Evolutionary conservation across 805 yeast species (phyloP).

Genomic region (Debaryomyces hansenii): DNA sequence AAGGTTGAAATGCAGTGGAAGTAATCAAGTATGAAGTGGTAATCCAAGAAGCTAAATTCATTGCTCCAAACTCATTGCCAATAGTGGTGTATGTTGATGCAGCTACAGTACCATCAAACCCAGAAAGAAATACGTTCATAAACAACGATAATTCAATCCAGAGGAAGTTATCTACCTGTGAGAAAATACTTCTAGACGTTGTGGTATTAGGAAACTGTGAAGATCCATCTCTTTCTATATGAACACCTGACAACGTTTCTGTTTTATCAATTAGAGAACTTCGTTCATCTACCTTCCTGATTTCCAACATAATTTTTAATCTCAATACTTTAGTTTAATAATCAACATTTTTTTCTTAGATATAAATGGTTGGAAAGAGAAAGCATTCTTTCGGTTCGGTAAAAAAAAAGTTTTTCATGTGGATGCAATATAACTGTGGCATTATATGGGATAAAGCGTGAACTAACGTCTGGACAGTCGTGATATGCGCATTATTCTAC

Average conservation of each 20-base stretch:
- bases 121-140: constrained; percentile 43
- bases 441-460: too few relatives aligned
- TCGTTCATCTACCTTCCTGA: background rate
- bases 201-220: background rate
- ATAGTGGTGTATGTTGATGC: constrained; percentile 49
- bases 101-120: constrained; percentile 50
- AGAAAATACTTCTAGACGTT: constrained; percentile 35
- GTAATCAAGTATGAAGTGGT: constrained; percentile 43
- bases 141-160: constrained; percentile 32
- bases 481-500: too few relatives aligned
- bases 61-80: constrained; percentile 40
- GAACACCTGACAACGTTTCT: background rate
- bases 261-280: background rate
- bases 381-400: too few relatives aligned
- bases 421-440: too few relatives aligned
- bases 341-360: too few relatives aligned
- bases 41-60: constrained; percentile 40
- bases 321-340: background rate
- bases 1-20: constrained; percentile 41
- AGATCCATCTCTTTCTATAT: background rate
- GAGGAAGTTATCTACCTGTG: constrained; percentile 20
- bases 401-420: too few relatives aligned
- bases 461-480: too few relatives aligned
- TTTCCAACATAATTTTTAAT: background rate
- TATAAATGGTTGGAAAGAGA: too few relatives aligned